Base-by-base conservation (phyloP, 306 rosid genomes). In the Trifolium dubium region DNA sequence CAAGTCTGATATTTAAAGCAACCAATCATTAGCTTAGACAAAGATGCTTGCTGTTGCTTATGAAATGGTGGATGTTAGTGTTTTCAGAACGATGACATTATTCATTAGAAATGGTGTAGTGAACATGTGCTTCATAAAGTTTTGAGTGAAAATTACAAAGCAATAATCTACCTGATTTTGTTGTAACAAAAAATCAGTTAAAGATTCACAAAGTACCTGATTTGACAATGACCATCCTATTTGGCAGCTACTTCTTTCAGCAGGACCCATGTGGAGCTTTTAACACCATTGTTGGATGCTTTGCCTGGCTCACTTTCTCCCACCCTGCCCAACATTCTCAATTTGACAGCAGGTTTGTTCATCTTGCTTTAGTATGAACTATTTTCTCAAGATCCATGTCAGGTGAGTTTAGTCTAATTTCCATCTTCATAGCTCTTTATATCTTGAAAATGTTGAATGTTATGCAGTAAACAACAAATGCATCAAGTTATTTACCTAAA, bases 171-270 rank as follows among this genome's bases (percentile, higher is more conserved):
- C 35, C 77, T 43, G 62, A 67, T 77, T 72, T 67, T 54, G 34
- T 28, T 70, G 59, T 81, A 65, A 81, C 14, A 37, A 14, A 10
- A 39, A 67, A 46, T 54, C 61, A 65, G 51, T 64, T 77, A 41
- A 69, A 51, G 61, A 60, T 2, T 8, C 59, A 44, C 56, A 39
- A 23, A 23, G 40, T 64, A 72, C 59, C 34, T 63, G 37, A 75
- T 51, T 74, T 69, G 41, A 75, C 77, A 51, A 4, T 53, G 74
- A 32, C 50, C 69, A 49, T 44, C 53, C 90, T 71, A 76, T 76
- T 77, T 68, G 69, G 82, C 80, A 94, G 97, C 90, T 77, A 89
- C 97, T 17, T 92, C 92, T 14, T 92, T 89, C 84, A 61, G 80
- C 73, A 84, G 84, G 83, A 89, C 97, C 19, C 92, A 79, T 40